Base-by-base conservation (phyloP, 441 rosid species). In the Monsonia emarginata region DNA sequence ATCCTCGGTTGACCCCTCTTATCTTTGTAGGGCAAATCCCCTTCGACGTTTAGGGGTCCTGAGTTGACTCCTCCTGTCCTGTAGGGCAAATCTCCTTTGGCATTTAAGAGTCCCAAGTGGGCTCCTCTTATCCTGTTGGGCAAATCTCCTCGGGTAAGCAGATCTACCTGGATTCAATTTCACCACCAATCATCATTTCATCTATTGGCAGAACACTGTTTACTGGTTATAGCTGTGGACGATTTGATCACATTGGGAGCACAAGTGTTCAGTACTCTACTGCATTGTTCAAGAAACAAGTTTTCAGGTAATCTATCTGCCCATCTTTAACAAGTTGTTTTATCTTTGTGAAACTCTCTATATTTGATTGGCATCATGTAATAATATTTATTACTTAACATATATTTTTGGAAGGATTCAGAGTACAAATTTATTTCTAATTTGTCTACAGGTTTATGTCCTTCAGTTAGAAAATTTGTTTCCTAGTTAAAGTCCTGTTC, bases 1-100 rank as follows among this genome's bases (percentile, higher is more conserved):
- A 82, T 79, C 82, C 66, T 73, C 21, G 26, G 69, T 74, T 64
- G 84, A 59, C 81, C 81, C 73, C 80, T 34, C 40, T 67, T 74
- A 70, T 74, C 80, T 67, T n/a, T 63, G 64, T 63, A 67, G 84
- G 86, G 94, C 87, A 91, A 80, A 91, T 91, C 96, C 86, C 88
- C 90, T 86, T 83, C 80, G 86, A 79, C 81, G 78, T 78, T 64
- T 18, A 4, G 58, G 8, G 6, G 42, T 66, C 36, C 14, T 59
- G 54, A 54, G 72, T 66, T 70, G 74, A 40, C 71, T 74, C 56
- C 76, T 32, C 24, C 8, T 65, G 69, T 67, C 42, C 67, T 61
- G 70, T 67, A n/a, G 16, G 61, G 71, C 67, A 62, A 52, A 62
- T 67, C 66, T 65, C 69, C 66, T 74, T 74, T 65, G 44, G 70